These are phyloP conservation scores for Triadica sebifera DNA, from an alignment of 345 rosid species.

Conservation along the genomic window DNA sequence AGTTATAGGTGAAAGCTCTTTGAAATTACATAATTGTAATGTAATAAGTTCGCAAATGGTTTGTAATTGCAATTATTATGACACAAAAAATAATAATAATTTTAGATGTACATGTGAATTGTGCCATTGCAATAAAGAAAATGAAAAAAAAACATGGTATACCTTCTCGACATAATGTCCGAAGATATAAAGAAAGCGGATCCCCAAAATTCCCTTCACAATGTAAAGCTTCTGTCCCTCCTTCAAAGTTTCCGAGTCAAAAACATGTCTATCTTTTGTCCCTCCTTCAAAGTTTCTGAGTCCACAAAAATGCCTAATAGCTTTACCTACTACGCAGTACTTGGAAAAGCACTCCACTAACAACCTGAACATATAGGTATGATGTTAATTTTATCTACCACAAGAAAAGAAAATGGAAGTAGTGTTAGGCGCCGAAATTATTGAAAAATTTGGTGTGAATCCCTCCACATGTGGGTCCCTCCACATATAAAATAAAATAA, in stretches of 20 bases:
- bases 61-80: no score
- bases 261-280: no score
- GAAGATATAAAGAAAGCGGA: slow-evolving; percentile 92
- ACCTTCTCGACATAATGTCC: slow-evolving; percentile 98
- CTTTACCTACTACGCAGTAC: slow-evolving; percentile 78
- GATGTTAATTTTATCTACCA: slow-evolving; percentile 22
- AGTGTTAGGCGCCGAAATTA: no score
- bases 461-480: no score
- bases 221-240: slow-evolving; percentile 62
- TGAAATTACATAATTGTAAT: background rate
- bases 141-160: slow-evolving; percentile 12
- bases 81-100: background rate
- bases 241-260: no score
- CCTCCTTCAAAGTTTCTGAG: slow-evolving; percentile 84
- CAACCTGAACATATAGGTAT: slow-evolving; percentile 52
- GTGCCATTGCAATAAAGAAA: no score
- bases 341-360: slow-evolving; percentile 94
- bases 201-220: slow-evolving; percentile 78
- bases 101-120: background rate
- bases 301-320: slow-evolving; percentile 93
- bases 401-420: slow-evolving; percentile 4
- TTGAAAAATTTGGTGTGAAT: no score
- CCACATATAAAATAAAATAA: no score
- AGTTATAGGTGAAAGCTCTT: background rate
- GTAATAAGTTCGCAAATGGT: no score